These are phyloP conservation scores for Pelargonium cotyledonis DNA, from an alignment of 441 rosid species.

Conservation along the genomic window DNA sequence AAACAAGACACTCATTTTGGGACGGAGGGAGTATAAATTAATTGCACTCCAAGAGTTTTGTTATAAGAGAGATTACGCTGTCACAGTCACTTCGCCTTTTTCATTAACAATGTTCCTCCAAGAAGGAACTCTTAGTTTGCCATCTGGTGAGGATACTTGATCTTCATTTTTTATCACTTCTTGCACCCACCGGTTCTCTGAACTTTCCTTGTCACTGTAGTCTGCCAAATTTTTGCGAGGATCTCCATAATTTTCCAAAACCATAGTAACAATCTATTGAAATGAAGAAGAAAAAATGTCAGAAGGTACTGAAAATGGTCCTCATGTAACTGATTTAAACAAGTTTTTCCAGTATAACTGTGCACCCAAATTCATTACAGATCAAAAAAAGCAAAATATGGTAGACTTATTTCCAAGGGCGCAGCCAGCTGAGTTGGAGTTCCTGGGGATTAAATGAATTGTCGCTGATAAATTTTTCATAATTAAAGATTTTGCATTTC, in stretches of 20 bases:
- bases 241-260: slow-evolving; percentile 72
- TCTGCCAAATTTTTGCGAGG: slow-evolving; percentile 26
- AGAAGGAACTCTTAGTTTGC: slow-evolving; percentile 47
- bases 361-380: not conserved
- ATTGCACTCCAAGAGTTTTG: slow-evolving; percentile 16
- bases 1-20: no score
- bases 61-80: slow-evolving; percentile 56
- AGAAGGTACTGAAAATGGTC: slow-evolving; percentile 8
- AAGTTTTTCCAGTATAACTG: not conserved
- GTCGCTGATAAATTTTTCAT: not conserved
- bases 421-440: not conserved
- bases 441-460: not conserved
- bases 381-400: not conserved
- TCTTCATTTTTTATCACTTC: slow-evolving; percentile 73
- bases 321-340: not conserved
- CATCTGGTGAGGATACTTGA: slow-evolving; percentile 40
- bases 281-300: slow-evolving; percentile 15
- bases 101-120: slow-evolving; percentile 73
- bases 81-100: slow-evolving; percentile 62
- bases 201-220: slow-evolving; percentile 26
- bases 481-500: not conserved
- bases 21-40: slow-evolving; percentile 11
- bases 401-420: not conserved
- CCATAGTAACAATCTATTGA: slow-evolving; percentile 73
- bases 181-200: slow-evolving; percentile 58